A percentile compares a stretch with the other conserved stretches of the same genome.
phyloP scores from a whole-genome alignment of 768 basidiomycete genomes.

The Cyclocybe aegerita region DNA sequence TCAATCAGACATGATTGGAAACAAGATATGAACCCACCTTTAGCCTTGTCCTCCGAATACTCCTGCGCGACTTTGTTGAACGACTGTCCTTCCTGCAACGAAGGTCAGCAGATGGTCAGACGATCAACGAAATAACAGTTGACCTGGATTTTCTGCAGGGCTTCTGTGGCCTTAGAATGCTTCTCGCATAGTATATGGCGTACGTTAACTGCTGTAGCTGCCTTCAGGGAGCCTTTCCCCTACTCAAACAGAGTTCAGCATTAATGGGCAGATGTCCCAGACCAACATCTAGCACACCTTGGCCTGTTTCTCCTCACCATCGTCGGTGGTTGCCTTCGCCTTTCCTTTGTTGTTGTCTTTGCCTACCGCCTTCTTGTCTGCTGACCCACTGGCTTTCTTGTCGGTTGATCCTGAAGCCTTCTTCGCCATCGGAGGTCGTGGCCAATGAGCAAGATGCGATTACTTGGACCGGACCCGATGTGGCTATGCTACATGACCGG shows the following conservation, averaged over 20 bases:
- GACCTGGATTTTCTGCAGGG: constrained; percentile 78
- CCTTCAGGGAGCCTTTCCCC: constrained; percentile 65
- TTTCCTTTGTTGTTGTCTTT: constrained; percentile 47
- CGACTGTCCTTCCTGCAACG: constrained; percentile 61
- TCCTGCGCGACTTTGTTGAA: constrained; percentile 91
- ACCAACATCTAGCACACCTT: no score
- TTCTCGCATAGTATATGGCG: constrained; percentile 90
- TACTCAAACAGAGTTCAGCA: constrained; percentile 17
- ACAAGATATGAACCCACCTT: constrained; percentile 45
- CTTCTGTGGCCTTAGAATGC: constrained; percentile 77
- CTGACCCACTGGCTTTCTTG: constrained; percentile 22
- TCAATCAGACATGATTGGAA: neutral
- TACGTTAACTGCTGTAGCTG: constrained; percentile 82
- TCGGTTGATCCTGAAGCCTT: constrained; percentile 28
- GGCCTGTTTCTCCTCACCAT: constrained; percentile 35
- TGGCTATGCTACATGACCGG: no score
- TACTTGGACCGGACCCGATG: no score
- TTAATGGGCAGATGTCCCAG: no score
- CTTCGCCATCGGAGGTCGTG: constrained; percentile 30
- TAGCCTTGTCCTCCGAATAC: constrained; percentile 90
- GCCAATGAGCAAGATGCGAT: neutral
- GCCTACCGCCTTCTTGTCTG: constrained; percentile 10
- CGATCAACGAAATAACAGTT: constrained; percentile 2
- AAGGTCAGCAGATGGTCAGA: neutral
- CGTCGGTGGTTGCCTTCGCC: constrained; percentile 32